These are phyloP conservation scores for Adansonia grandidieri DNA, from an alignment of 441 rosid genomes.

Conservation along the genomic window DNA sequence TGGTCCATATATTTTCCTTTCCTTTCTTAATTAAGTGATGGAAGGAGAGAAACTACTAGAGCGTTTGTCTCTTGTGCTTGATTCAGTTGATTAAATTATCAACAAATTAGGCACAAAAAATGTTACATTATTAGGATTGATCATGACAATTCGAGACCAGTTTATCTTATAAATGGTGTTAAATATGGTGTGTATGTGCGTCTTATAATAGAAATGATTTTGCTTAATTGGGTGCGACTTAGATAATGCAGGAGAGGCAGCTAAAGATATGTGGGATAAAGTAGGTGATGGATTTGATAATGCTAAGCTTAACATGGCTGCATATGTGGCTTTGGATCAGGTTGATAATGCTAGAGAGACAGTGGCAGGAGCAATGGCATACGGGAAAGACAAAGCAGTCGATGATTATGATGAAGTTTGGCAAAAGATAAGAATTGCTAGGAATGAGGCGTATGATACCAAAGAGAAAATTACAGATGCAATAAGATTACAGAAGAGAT, in stretches of 20 bases:
- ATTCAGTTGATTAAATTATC: not conserved
- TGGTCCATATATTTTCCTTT: not conserved
- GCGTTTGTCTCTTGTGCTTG: not conserved
- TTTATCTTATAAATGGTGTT: not conserved
- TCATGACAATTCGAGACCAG: not conserved
- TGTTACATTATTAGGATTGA: constrained; percentile 2
- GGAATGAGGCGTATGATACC: constrained; percentile 21
- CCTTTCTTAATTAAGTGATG: too few species aligned
- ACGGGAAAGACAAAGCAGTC: constrained; percentile 31
- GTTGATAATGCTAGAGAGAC: not conserved
- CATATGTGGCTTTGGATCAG: constrained; percentile 10
- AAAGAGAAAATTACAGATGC: constrained; percentile 26
- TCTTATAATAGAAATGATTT: not conserved
- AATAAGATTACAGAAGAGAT: constrained; percentile 19
- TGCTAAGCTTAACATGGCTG: constrained; percentile 23
- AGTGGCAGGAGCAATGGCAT: constrained; percentile 27
- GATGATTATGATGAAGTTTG: constrained; percentile 28
- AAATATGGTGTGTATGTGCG: not conserved
- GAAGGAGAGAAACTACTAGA: constrained; percentile 11
- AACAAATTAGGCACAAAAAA: not conserved
- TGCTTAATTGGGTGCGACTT: not conserved
- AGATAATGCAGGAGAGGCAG: constrained; percentile 34
- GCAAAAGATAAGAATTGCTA: constrained; percentile 2
- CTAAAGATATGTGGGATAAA: constrained; percentile 27
- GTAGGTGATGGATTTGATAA: constrained; percentile 34